Conservation (phyloP, 1,284 basidiomycete genomes). For the Cryptococcus sp. region DNA sequence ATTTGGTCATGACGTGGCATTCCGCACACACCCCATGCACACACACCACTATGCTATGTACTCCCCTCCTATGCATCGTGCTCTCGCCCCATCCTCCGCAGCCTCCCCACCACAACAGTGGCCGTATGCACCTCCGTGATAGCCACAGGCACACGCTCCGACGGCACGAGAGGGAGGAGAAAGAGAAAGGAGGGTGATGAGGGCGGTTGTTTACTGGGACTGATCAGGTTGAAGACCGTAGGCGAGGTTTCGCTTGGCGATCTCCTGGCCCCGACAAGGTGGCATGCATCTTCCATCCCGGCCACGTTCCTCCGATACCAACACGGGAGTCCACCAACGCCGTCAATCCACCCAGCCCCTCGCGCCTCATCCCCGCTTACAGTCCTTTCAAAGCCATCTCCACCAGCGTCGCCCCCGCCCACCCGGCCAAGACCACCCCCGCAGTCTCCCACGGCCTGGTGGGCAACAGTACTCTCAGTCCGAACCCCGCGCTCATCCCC, state of each 20-base stretch:
- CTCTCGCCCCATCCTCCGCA: neutral
- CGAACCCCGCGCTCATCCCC: conserved; percentile 75
- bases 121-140: neutral
- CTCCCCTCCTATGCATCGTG: neutral
- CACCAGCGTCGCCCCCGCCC: conserved; percentile 66
- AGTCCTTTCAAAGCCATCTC: conserved; percentile 54
- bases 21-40: neutral
- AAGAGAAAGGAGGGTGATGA: too few species aligned
- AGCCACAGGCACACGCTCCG: neutral
- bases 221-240: too few species aligned
- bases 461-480: conserved; percentile 53
- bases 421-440: conserved; percentile 69
- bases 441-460: conserved; percentile 68
- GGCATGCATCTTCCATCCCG: neutral
- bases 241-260: neutral
- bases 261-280: neutral
- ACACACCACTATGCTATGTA: neutral
- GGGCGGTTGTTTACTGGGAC: too few species aligned
- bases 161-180: too few species aligned
- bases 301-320: neutral
- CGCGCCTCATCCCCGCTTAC: neutral
- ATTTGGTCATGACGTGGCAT: neutral
- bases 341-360: neutral
- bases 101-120: neutral
- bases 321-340: neutral